Evolutionary conservation across 345 rosid species (phyloP).

Genomic region (Arabidopsis arenosa): DNA sequence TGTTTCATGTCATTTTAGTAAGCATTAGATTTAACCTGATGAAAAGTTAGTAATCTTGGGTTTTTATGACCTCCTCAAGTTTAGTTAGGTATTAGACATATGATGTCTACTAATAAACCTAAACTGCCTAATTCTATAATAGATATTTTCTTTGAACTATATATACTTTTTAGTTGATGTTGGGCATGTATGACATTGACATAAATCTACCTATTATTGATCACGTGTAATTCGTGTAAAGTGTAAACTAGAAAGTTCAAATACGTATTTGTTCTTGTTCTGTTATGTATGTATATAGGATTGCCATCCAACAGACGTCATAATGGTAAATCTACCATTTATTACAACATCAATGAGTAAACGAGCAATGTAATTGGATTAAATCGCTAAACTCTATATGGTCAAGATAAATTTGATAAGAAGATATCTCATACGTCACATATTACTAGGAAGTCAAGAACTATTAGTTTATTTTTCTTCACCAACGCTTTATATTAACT

Average conservation of each 20-base stretch:
- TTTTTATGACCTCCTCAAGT: background rate
- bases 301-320: background rate
- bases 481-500: no score
- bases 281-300: background rate
- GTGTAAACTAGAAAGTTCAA: background rate
- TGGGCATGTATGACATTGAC: slow-evolving; percentile 17
- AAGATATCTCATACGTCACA: background rate
- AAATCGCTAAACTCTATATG: background rate
- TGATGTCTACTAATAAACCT: background rate
- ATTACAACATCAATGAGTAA: background rate
- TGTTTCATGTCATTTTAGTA: background rate
- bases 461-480: background rate
- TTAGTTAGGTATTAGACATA: background rate
- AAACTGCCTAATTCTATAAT: background rate
- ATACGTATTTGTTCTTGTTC: background rate
- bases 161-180: background rate
- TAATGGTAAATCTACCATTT: background rate
- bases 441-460: background rate
- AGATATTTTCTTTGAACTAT: background rate
- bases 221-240: slow-evolving; percentile 14
- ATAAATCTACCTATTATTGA: background rate
- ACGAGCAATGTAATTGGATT: background rate
- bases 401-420: background rate
- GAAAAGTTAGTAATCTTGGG: background rate
- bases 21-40: background rate